A percentile compares a stretch with the other conserved stretches of the same genome.
Conservation (phyloP, 2,329 filamentous ascomycete species). For the Lasiodiplodia sp. region DNA sequence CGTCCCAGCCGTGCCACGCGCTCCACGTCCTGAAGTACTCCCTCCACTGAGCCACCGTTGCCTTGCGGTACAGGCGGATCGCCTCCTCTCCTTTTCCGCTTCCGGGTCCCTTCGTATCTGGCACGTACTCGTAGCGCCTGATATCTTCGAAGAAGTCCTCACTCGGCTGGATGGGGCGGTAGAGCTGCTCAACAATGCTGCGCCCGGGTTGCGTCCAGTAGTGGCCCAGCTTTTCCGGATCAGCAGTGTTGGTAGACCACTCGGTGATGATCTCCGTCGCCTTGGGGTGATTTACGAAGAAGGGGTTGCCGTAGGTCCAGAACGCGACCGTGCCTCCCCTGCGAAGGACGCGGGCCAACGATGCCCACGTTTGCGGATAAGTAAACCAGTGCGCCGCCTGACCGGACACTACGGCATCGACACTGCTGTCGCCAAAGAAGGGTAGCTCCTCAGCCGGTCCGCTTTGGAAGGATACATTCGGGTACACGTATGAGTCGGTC, state of each 20-base stretch:
- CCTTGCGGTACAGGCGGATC: constrained; percentile 60
- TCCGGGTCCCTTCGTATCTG: constrained; percentile 51
- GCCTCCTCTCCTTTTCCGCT: constrained; percentile 49
- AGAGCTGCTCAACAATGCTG: constrained; percentile 54
- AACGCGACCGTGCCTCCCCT: constrained; percentile 67
- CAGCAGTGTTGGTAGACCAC: constrained; percentile 61
- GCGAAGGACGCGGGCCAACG: constrained; percentile 62
- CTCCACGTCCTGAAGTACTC: constrained; percentile 69
- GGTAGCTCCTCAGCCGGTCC: constrained; percentile 62
- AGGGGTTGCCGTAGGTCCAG: constrained; percentile 71
- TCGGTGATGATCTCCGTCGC: constrained; percentile 62
- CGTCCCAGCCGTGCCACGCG: constrained; percentile 65
- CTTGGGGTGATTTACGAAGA: constrained; percentile 61
- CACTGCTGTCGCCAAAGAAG: constrained; percentile 56
- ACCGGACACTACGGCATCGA: constrained; percentile 61
- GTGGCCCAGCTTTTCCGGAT: constrained; percentile 59
- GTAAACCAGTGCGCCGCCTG: constrained; percentile 75
- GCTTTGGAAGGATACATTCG: constrained; percentile 59
- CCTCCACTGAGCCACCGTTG: constrained; percentile 66
- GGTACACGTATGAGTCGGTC: constrained; percentile 35
- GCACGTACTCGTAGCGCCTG: constrained; percentile 64
- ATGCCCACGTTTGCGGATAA: constrained; percentile 62
- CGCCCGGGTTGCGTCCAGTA: constrained; percentile 70
- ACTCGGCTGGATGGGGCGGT: constrained; percentile 60
- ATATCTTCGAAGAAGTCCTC: constrained; percentile 60